phyloP scores from a whole-genome alignment of 495 filamentous ascomycete genomes.

The Aspergillus affinis region DNA sequence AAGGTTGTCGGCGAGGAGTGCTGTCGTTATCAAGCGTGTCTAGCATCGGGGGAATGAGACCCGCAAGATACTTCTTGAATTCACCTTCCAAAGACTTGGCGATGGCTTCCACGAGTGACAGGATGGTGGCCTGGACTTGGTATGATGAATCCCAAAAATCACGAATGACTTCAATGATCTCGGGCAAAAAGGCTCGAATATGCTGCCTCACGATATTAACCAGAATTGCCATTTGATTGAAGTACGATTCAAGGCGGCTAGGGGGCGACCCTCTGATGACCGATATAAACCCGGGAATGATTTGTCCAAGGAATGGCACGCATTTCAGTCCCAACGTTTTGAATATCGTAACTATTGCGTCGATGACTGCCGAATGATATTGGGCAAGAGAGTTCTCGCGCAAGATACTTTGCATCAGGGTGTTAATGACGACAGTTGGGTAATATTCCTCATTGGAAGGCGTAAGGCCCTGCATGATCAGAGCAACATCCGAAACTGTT shows the following conservation, averaged over 20 bases:
- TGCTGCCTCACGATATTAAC: constrained; percentile 96
- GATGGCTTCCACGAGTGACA: constrained; percentile 88
- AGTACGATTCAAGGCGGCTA: constrained; percentile 85
- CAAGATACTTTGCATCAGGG: constrained; percentile 79
- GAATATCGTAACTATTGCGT: constrained; percentile 98
- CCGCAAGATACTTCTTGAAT: constrained; percentile 91
- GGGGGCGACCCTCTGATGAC: constrained; percentile 77
- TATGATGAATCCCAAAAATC: constrained; percentile 80
- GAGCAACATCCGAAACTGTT: constrained; percentile 83
- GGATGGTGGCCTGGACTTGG: constrained; percentile 82
- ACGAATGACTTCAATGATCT: constrained; percentile 78
- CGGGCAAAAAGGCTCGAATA: constrained; percentile 81
- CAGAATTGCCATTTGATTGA: constrained; percentile 89
- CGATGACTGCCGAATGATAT: constrained; percentile 93
- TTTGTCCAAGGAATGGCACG: constrained; percentile 86
- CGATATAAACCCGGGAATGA: constrained; percentile 87
- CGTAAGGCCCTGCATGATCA: constrained; percentile 97
- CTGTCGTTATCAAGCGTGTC: constrained; percentile 84
- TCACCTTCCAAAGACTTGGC: constrained; percentile 92
- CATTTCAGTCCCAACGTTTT: constrained; percentile 93
- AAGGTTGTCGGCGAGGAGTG: constrained; percentile 69
- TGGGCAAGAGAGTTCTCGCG: constrained; percentile 83
- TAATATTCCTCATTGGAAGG: constrained; percentile 98
- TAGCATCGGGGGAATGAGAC: constrained; percentile 87
- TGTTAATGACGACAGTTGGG: constrained; percentile 95